Conservation (phyloP, 1,284 basidiomycete species). For the Leccinum solheimii region DNA sequence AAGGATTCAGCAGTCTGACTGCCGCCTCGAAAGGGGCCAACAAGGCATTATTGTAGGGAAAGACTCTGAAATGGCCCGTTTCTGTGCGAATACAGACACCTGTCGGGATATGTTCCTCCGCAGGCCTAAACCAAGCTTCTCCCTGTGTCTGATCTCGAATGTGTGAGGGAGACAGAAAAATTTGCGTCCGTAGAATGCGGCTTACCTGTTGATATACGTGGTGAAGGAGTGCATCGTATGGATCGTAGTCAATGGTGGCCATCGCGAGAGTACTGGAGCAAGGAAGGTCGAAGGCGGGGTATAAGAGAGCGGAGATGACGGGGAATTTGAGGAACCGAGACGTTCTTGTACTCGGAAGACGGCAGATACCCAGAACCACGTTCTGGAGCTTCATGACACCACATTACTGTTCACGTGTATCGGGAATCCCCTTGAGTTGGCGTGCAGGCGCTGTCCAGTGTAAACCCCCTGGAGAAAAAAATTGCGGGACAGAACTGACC, state of each 20-base stretch:
- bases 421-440: slow-evolving; percentile 3
- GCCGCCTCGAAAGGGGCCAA: slow-evolving; percentile 71
- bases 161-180: background rate
- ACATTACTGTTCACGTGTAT: background rate
- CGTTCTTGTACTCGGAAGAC: background rate
- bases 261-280: slow-evolving; percentile 6
- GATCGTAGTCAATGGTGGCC: slow-evolving; percentile 37
- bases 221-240: slow-evolving; percentile 40
- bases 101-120: slow-evolving; percentile 47
- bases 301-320: slow-evolving; percentile 16
- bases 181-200: background rate
- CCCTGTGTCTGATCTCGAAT: slow-evolving; percentile 46
- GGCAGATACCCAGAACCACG: background rate
- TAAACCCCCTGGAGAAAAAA: background rate
- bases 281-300: slow-evolving; percentile 3
- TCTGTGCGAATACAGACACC: slow-evolving; percentile 69
- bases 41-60: slow-evolving; percentile 67
- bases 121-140: slow-evolving; percentile 57
- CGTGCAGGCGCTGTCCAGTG: background rate
- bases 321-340: background rate
- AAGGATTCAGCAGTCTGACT: slow-evolving; percentile 71
- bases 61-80: slow-evolving; percentile 64
- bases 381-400: background rate
- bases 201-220: slow-evolving; percentile 38
- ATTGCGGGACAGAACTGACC: background rate